phyloP scores from a whole-genome alignment of 306 rosid species.

The Carpinus viminea region DNA sequence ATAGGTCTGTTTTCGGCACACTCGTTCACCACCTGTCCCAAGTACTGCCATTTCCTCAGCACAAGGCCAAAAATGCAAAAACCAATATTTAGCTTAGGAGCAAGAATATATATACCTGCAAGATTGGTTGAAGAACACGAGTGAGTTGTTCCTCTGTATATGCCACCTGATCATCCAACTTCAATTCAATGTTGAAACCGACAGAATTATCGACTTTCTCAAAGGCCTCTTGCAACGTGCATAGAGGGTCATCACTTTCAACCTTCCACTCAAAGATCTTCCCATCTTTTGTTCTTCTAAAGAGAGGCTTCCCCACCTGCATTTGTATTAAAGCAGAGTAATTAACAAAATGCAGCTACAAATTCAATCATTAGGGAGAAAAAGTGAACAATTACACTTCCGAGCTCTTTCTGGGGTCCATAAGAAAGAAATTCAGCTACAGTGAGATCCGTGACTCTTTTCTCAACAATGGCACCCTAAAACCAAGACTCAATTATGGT shows the following conservation, averaged over 20 bases:
- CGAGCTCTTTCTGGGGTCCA: conserved; percentile 61
- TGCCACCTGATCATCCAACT: conserved; percentile 64
- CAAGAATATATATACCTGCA: conserved; percentile 38
- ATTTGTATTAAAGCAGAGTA: not conserved
- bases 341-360: not conserved
- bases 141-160: conserved; percentile 49
- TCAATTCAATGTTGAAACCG: conserved; percentile 85
- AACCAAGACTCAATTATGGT: conserved; percentile 1
- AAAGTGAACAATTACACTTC: conserved; percentile 22
- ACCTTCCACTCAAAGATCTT: conserved; percentile 57
- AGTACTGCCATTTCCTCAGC: not conserved
- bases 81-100: no score
- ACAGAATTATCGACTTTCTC: conserved; percentile 45
- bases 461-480: conserved; percentile 67
- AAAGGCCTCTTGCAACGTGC: conserved; percentile 76
- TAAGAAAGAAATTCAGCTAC: conserved; percentile 61
- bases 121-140: conserved; percentile 49
- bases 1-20: conserved; percentile 63
- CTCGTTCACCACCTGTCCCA: conserved; percentile 54
- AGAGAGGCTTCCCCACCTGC: conserved; percentile 50
- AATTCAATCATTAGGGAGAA: not conserved
- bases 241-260: conserved; percentile 64
- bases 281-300: conserved; percentile 63
- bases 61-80: not conserved
- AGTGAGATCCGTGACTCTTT: conserved; percentile 55